Evolutionary conservation across 306 rosid genomes (phyloP), one percentile per base, ranked within the genome.

Genomic region (Psophocarpus tetragonolobus): DNA sequence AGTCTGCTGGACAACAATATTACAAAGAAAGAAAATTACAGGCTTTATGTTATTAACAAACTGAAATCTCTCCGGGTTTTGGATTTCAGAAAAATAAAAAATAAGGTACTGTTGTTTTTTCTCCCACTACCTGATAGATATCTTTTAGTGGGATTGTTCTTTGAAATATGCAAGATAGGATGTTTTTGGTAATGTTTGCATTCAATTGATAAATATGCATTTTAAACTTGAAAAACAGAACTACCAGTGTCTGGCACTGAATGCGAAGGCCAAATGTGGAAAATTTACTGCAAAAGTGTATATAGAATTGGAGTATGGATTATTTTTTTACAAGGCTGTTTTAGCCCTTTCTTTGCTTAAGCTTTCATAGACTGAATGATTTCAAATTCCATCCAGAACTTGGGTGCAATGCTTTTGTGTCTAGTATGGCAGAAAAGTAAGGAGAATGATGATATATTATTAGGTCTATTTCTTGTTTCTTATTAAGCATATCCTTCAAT

Each of bases 1-100:
- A 92, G 95, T 80, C 85, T 94, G 45, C 76, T 94, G 81, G 98
- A 94, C 85, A 94, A 94, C 83, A 90, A 81, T 78, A 87, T 94
- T 73, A 94, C 97, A 0, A 94, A 94, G 90, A 92, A 92, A 69
- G 83, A 90, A 1, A 89, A 92, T 76, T 94, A 94, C 71, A 87
- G 98, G 87, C 89, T 92, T 56, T 94, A 94, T 44, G 93, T 94
- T 56, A 90, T 94, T 45, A 72, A 89, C 83, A 94, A 88, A 75
- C 86, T 94, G 38, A 90, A 84, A 77, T 76, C 90, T 1, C 93
- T 94, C 56, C 90, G 97, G 14, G 95, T 92, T 84, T 90, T 94
- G 38, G 98, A 94, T 86, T 94, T 92, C 84, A 90, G 89, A 83
- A 92, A 92, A 83, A 87, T 92, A 54, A 94, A 86, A 80, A 81